phyloP scores from a whole-genome alignment of 164 flowering plant species.

The Platanus orientalis region DNA sequence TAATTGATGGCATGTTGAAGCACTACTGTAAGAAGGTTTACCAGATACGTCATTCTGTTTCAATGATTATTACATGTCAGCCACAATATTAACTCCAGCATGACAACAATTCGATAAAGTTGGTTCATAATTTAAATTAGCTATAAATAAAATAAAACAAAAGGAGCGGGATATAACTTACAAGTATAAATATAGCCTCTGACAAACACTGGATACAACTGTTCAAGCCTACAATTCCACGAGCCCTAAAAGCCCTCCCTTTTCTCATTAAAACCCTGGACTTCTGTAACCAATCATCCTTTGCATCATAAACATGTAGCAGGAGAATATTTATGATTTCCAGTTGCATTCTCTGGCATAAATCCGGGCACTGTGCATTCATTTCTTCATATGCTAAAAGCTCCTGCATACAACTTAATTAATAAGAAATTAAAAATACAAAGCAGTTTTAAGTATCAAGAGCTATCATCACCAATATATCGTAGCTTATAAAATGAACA shows the following conservation, averaged over 20 bases:
- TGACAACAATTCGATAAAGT: neutral
- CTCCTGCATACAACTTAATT: conserved; percentile 45
- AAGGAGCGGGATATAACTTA: conserved; percentile 27
- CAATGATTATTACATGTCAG: conserved; percentile 13
- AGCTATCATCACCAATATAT: too few species aligned
- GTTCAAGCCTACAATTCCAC: conserved; percentile 40
- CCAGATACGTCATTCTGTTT: conserved; percentile 32
- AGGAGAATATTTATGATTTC: conserved; percentile 49
- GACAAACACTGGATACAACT: conserved; percentile 61
- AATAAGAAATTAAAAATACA: neutral
- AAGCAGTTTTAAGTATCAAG: too few species aligned
- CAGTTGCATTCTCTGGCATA: conserved; percentile 64
- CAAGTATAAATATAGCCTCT: conserved; percentile 61
- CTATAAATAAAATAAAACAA: neutral
- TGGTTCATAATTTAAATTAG: conserved; percentile 1
- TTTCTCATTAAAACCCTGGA: conserved; percentile 52
- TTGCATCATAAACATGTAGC: conserved; percentile 38
- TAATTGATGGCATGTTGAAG: conserved; percentile 38
- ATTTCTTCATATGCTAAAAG: conserved; percentile 65
- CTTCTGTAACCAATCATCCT: conserved; percentile 38
- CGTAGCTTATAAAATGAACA: neutral
- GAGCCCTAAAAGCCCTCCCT: conserved; percentile 42
- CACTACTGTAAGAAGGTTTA: conserved; percentile 10
- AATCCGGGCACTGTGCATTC: conserved; percentile 26
- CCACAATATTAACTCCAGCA: conserved; percentile 5